phyloP scores from a whole-genome alignment of 2,329 filamentous ascomycete species.

The Fusarium bactridioides region DNA sequence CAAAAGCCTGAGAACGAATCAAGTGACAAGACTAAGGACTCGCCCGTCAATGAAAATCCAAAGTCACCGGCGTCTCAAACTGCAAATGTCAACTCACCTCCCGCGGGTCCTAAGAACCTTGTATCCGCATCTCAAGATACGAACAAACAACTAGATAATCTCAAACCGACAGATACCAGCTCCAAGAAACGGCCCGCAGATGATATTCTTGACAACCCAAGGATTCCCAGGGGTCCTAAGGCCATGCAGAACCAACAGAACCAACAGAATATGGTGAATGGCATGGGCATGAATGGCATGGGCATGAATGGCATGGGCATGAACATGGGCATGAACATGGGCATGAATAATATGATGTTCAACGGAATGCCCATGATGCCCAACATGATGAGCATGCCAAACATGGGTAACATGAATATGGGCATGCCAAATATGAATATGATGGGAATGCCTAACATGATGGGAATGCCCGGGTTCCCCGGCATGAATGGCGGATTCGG shows the following conservation, averaged over 20 bases:
- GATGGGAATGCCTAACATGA: constrained; percentile 46
- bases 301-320: constrained; percentile 58
- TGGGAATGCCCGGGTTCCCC: constrained; percentile 44
- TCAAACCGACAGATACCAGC: constrained; percentile 45
- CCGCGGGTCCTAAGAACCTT: constrained; percentile 43
- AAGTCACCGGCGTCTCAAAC: constrained; percentile 45
- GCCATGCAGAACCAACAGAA: constrained; percentile 67
- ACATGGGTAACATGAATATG: constrained; percentile 50
- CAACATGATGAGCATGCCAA: constrained; percentile 51
- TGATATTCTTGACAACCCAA: constrained; percentile 70
- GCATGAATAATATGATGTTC: constrained; percentile 52
- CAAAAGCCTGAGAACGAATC: constrained; percentile 45
- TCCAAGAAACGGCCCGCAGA: constrained; percentile 86
- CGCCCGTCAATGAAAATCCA: constrained; percentile 44
- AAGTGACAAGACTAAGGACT: constrained; percentile 27
- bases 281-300: constrained; percentile 58
- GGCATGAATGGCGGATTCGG: constrained; percentile 43
- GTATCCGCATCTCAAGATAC: constrained; percentile 46
- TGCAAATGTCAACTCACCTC: constrained; percentile 40
- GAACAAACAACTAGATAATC: constrained; percentile 44
- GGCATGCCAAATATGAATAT: constrained; percentile 46
- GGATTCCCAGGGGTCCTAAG: constrained; percentile 71
- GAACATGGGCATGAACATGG: constrained; percentile 57
- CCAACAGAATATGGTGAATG: constrained; percentile 59
- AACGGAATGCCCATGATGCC: constrained; percentile 54